A percentile compares a stretch with the other conserved stretches of the same genome.
Evolutionary conservation across 1,139 yeast species (phyloP).

Genomic region (Blastobotrys capitulatus): DNA sequence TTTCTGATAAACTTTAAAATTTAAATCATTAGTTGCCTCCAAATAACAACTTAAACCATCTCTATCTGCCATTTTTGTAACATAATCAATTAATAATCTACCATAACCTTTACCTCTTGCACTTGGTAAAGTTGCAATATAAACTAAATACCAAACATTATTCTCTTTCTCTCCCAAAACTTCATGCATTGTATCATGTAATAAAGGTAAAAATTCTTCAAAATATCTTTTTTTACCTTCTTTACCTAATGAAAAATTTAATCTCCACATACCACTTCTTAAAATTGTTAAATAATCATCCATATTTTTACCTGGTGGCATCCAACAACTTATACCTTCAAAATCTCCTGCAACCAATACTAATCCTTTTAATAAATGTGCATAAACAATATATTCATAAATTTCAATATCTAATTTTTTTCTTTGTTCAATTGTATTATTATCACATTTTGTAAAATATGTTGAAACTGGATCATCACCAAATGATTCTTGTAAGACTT

Average conservation of each 20-base stretch:
- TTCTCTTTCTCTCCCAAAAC: constrained; percentile 33
- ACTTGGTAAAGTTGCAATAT: constrained; percentile 51
- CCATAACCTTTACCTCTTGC: constrained; percentile 68
- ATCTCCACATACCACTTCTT: constrained; percentile 52
- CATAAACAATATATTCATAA: constrained; percentile 53
- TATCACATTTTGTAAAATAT: constrained; percentile 43
- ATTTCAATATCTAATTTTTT: constrained; percentile 42
- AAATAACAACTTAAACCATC: constrained; percentile 44
- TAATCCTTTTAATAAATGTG: constrained; percentile 53
- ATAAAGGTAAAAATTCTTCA: constrained; percentile 50
- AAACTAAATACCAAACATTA: constrained; percentile 52
- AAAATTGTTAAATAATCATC: constrained; percentile 46
- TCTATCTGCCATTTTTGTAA: constrained; percentile 48
- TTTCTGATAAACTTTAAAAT: constrained; percentile 53
- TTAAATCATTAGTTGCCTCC: constrained; percentile 51
- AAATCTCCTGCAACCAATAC: constrained; percentile 48
- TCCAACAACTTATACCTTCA: constrained; percentile 63
- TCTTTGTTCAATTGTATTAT: constrained; percentile 34
- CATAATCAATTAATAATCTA: constrained; percentile 51
- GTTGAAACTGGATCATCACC: constrained; percentile 48
- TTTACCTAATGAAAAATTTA: constrained; percentile 45
- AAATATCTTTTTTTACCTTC: constrained; percentile 53
- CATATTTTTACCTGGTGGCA: constrained; percentile 48
- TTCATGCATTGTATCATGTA: constrained; percentile 43
- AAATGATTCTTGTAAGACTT: constrained; percentile 48